Evolutionary conservation across 2,329 filamentous ascomycete species (phyloP), one percentile per base, ranked within the genome.

Genomic region (Diaporthe sp.): DNA sequence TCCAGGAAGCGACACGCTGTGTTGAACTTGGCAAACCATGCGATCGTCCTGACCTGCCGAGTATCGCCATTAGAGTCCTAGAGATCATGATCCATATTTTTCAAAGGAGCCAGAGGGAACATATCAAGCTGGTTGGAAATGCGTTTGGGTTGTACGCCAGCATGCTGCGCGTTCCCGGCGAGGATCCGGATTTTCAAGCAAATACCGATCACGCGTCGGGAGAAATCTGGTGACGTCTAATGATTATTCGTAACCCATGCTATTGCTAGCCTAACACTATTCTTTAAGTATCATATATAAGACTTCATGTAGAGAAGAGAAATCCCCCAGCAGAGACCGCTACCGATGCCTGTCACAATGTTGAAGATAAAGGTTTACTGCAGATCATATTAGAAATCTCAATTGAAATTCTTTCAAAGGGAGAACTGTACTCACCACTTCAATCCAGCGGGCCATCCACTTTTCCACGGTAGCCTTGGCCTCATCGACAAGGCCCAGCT

Each of bases 381-480:
- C 1, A 39, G 28, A 37, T 53, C 0, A 37, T 4, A 20, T 68
- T 34, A 68, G 63, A 12, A 39, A 51, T 17, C 5, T 9, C 1
- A 7, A 0, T 3, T 3, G 8, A 4, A 2, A 22, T 1, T 4
- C 1, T 3, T 60, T 12, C 8, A 55, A 17, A 37, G 17, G 3
- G n/a, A 4, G 13, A 12, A 13, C 80, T 79, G 2, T 51, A 53
- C 63, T 68, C 79, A 72, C 82, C 63, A 90, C 81, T 63, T 85
- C 84, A 72, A 92, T 92, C 92, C 92, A 94, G 74, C 92, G 86
- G 2, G 90, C 92, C 91, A 94, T 93, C 92, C 92, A 94, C 76
- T 90, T 90, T 44, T 91, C 85, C 2, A 90, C 89, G 25, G 92
- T 85, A 47, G 86, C 83, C 84, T 94, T 94, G 0, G 92, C 92